phyloP scores from a whole-genome alignment of 441 rosid species.

The Syzygium syzygioides region DNA sequence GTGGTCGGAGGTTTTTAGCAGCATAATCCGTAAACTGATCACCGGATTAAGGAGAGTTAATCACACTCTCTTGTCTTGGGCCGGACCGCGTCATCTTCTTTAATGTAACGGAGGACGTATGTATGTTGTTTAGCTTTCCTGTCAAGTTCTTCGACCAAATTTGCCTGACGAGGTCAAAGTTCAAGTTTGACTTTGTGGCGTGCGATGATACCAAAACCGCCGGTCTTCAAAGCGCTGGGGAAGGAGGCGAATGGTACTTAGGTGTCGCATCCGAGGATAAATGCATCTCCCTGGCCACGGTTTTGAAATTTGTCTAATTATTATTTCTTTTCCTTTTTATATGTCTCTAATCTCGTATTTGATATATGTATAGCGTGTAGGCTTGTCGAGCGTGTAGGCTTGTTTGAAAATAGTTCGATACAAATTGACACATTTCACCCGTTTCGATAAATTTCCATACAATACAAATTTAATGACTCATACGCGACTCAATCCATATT shows the following conservation, averaged over 20 bases:
- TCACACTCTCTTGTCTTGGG: neutral
- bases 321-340: neutral
- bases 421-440: no score
- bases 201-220: no score
- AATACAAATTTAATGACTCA: no score
- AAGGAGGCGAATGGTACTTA: rapidly evolving
- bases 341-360: neutral
- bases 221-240: no score
- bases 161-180: neutral
- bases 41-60: neutral
- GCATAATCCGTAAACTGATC: neutral
- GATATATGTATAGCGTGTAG: neutral
- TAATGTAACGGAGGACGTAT: neutral
- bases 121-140: no score
- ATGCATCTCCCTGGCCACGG: neutral
- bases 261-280: neutral
- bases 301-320: neutral
- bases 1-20: no score
- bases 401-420: no score
- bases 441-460: no score
- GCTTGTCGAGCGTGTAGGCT: no score
- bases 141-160: neutral
- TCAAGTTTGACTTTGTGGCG: neutral
- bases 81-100: neutral
- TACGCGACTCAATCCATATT: no score